A percentile compares a stretch with the other conserved stretches of the same genome.
Conservation (phyloP, 495 filamentous ascomycete species). For the Daldinia caldariorum region DNA sequence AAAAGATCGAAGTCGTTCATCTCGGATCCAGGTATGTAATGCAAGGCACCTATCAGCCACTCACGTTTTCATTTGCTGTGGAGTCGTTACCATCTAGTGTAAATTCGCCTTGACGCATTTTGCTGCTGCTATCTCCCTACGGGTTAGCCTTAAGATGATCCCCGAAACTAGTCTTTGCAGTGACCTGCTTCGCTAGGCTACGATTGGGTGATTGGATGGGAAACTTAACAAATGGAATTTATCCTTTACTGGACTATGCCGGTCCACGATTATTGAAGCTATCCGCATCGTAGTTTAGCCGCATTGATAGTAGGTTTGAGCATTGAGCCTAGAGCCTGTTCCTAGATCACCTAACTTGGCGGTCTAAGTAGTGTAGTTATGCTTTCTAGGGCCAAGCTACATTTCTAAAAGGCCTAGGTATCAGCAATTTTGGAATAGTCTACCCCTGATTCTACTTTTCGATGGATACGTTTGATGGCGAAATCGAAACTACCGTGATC, state of each 20-base stretch:
- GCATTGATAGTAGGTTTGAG: conserved; percentile 30
- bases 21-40: too few relatives aligned
- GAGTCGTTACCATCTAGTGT: conserved; percentile 11
- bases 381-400: neutral
- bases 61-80: conserved; percentile 20
- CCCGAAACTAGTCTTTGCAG: conserved; percentile 19
- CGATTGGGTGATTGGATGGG: conserved; percentile 36
- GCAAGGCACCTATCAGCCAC: too few relatives aligned
- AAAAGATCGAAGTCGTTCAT: neutral
- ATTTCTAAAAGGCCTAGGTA: neutral
- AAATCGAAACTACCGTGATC: too few relatives aligned
- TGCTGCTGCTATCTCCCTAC: conserved; percentile 15
- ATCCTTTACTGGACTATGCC: conserved; percentile 17
- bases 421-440: neutral
- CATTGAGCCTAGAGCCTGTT: conserved; percentile 7
- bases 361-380: neutral
- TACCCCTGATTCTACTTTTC: neutral
- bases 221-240: conserved; percentile 17
- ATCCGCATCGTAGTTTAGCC: conserved; percentile 32
- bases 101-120: neutral
- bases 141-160: conserved; percentile 23
- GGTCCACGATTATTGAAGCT: conserved; percentile 29
- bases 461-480: too few relatives aligned
- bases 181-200: neutral
- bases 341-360: conserved; percentile 6